Evolutionary conservation across 1,139 yeast species (phyloP), one percentile per base, ranked within the genome.

Genomic region (Yamadazyma atlantica): DNA sequence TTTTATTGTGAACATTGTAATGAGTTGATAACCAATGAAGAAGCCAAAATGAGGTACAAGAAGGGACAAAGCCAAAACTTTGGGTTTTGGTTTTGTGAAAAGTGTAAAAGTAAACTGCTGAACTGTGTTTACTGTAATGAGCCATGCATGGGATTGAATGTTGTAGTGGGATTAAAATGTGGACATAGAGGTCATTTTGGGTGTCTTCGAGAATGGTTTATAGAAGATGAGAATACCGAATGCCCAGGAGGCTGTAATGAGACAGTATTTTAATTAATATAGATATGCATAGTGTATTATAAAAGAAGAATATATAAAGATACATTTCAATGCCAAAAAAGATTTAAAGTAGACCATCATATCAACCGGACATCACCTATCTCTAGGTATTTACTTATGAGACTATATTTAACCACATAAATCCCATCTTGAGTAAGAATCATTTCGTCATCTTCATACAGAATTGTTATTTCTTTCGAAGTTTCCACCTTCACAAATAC

Each of bases 161-260:
- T 85, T 17, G 79, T 79, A n/a, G 65, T 82, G 16, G 66, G 72
- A 48, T 62, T 86, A 37, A 74, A 68, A 33, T 92, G 97, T 65
- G 97, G 97, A 0, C 97, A 92, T 58, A 73, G 82, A 39, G 90
- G 95, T 1, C 98, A 92, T 59, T 80, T 80, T 53, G 80, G 80
- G 3, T 92, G 98, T 63, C 68, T 89, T 53, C 70, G 73, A 42
- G 74, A 76, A 34, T 90, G 97, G 97, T 81, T 86, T 53, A 61
- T 82, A 25, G 79, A 70, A 2, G 84, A 76, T 21, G 72, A 66
- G 18, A 81, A 83, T 67, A 52, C 61, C 3, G 87, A 80, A 40
- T 90, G 97, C 55, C 97, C 97, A 2, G 82, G 82, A 6, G 95
- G 95, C 0, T 85, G 95, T 44, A 58, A 53, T 38, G 55, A 49